These are phyloP conservation scores for Escallonia herrerae DNA, from an alignment of 129 eudicot genomes.

Conservation along the genomic window DNA sequence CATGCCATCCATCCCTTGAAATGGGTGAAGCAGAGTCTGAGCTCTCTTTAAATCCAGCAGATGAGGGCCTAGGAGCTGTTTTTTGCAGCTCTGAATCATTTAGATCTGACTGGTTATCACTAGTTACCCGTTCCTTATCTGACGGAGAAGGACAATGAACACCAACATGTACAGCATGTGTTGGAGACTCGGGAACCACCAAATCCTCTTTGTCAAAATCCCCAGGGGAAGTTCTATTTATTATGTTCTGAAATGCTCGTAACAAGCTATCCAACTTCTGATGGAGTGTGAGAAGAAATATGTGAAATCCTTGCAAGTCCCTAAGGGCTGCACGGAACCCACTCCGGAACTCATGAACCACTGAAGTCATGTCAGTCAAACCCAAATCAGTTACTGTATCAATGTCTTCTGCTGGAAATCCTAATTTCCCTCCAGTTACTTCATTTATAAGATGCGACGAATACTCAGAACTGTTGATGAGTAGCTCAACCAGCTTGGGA, in stretches of 20 bases:
- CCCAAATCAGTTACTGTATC: conserved; percentile 28
- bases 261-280: conserved; percentile 72
- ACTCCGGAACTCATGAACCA: conserved; percentile 60
- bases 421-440: conserved; percentile 71
- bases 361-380: conserved; percentile 43
- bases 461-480: conserved; percentile 77
- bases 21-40: conserved; percentile 58
- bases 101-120: conserved; percentile 36
- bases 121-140: conserved; percentile 29
- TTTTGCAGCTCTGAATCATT: conserved; percentile 48
- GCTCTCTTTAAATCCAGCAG: conserved; percentile 52
- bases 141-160: conserved; percentile 48
- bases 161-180: conserved; percentile 30
- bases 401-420: conserved; percentile 40
- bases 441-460: conserved; percentile 69
- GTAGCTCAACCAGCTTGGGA: conserved; percentile 89
- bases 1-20: conserved; percentile 70
- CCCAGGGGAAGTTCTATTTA: conserved; percentile 36
- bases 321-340: conserved; percentile 88
- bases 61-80: conserved; percentile 31
- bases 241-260: conserved; percentile 50
- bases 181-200: conserved; percentile 51
- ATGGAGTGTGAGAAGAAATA: conserved; percentile 84
- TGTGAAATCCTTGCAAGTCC: conserved; percentile 95
- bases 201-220: conserved; percentile 71